A percentile compares a stretch with the other conserved stretches of the same genome.
These are phyloP conservation scores for Pseudonitzschia multiseries DNA, from an alignment of 108 stramenopile species.

Conservation along the genomic window DNA sequence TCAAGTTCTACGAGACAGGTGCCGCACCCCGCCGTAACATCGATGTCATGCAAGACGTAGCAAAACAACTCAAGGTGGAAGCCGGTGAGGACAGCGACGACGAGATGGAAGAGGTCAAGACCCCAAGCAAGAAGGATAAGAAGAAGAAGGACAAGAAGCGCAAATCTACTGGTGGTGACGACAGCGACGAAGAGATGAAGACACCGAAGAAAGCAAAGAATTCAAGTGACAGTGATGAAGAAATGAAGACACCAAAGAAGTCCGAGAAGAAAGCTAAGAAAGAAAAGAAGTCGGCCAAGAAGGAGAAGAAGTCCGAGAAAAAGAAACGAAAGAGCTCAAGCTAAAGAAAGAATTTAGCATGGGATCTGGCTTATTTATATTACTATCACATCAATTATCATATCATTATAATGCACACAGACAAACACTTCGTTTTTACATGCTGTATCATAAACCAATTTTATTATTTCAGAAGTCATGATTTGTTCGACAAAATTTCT, in stretches of 20 bases:
- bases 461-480: not conserved
- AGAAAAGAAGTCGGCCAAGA: conserved; percentile 40
- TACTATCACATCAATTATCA: not conserved
- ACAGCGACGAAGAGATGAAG: conserved; percentile 41
- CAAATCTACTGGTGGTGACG: conserved; percentile 36
- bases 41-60: conserved; percentile 97
- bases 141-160: conserved; percentile 44
- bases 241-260: conserved; percentile 26
- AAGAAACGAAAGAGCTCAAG: conserved; percentile 25
- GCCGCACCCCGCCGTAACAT: conserved; percentile 96
- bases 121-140: conserved; percentile 49
- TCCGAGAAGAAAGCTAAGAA: conserved; percentile 57
- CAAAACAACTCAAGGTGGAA: conserved; percentile 68
- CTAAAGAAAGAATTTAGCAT: not conserved
- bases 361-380: not conserved
- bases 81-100: conserved; percentile 32
- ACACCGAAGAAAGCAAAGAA: conserved; percentile 41
- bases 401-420: not conserved
- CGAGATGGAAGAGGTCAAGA: conserved; percentile 31
- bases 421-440: too few relatives aligned
- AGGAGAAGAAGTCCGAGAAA: conserved; percentile 30
- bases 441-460: not conserved
- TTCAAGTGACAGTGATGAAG: conserved; percentile 36
- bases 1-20: conserved; percentile 98
- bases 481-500: not conserved